Conservation (phyloP, 192 early-diverging fungal species). For the Linderina pennispora region DNA sequence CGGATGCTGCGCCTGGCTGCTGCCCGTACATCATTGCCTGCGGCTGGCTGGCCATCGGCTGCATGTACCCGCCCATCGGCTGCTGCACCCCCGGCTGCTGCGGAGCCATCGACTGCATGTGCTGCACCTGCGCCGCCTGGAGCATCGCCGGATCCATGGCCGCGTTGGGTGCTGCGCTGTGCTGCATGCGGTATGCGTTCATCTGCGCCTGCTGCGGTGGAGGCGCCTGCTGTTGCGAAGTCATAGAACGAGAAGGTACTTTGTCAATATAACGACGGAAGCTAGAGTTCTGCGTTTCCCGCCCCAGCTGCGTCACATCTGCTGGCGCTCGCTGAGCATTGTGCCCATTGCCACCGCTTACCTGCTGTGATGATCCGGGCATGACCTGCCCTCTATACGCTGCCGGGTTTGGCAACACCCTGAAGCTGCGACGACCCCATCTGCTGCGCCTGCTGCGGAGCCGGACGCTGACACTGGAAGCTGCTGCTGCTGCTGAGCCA, state of each 20-base stretch:
- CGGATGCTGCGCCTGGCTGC: no score
- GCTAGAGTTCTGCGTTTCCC: conserved; percentile 23
- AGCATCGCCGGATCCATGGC: conserved; percentile 34
- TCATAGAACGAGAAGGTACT: conserved; percentile 20
- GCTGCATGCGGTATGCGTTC: conserved; percentile 37
- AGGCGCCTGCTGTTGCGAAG: conserved; percentile 41
- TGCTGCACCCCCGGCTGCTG: conserved; percentile 23
- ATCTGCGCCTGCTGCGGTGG: no score
- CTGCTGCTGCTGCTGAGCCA: conserved; percentile 15
- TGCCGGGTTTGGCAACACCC: conserved; percentile 22
- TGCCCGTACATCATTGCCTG: conserved; percentile 36
- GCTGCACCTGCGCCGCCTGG: conserved; percentile 22
- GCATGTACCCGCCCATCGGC: conserved; percentile 29
- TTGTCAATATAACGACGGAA: conserved; percentile 42
- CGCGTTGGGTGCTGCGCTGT: conserved; percentile 11
- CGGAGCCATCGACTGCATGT: conserved; percentile 17
- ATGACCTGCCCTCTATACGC: conserved; percentile 41
- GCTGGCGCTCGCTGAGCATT: conserved; percentile 11
- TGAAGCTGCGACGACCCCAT: conserved; percentile 10
- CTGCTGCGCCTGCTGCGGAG: conserved; percentile 19
- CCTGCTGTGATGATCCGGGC: conserved; percentile 37
- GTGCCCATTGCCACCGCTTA: conserved; percentile 39
- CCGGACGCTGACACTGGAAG: conserved; percentile 1
- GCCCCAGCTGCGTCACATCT: conserved; percentile 11
- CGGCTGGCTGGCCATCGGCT: conserved; percentile 18